Conservation (phyloP, 306 rosid species). For the Lathyrus aphaca region DNA sequence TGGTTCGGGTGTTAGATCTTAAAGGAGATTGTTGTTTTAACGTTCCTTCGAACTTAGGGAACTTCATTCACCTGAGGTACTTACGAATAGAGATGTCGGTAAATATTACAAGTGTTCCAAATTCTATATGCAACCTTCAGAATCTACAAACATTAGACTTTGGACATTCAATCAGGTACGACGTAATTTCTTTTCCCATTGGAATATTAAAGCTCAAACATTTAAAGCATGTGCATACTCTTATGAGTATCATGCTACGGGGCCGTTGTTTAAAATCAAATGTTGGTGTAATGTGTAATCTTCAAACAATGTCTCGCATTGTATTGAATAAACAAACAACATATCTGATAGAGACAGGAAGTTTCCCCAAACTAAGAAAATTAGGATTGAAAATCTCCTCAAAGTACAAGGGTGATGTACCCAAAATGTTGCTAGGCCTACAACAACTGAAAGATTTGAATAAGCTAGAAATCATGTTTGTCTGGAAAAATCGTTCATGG, state of each 20-base stretch:
- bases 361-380: not conserved
- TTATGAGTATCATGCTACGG: not conserved
- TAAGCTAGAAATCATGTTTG: not conserved
- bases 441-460: constrained; percentile 9
- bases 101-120: not conserved
- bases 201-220: constrained; percentile 14
- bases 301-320: constrained; percentile 18
- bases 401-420: not conserved
- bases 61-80: constrained; percentile 36
- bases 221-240: not conserved
- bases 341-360: not conserved
- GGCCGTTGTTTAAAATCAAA: not conserved
- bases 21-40: accelerated
- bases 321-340: not conserved
- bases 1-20: constrained; percentile 33
- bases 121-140: constrained; percentile 31
- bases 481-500: not conserved
- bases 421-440: not conserved
- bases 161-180: accelerated
- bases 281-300: constrained; percentile 27
- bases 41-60: constrained; percentile 13
- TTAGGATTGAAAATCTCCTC: not conserved
- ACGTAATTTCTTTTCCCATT: not conserved
- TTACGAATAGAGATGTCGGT: not conserved
- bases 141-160: constrained; percentile 30